phyloP scores from a whole-genome alignment of 129 eudicot genomes.

The Silybum marianum region DNA sequence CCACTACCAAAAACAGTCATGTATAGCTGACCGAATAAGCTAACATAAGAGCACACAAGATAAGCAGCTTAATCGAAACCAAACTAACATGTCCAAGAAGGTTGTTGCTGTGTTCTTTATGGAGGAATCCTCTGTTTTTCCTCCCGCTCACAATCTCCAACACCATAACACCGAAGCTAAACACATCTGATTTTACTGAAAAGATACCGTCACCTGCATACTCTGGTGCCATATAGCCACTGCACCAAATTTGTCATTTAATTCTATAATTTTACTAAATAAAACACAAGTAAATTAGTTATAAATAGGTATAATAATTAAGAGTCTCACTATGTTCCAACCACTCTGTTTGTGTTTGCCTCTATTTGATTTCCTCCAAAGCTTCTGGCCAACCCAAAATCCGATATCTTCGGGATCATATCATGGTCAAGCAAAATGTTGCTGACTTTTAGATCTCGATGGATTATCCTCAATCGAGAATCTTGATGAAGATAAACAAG shows the following conservation, averaged over 20 bases:
- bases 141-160: constrained; percentile 53
- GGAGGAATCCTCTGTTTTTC: constrained; percentile 55
- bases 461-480: constrained; percentile 52
- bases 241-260: constrained; percentile 9
- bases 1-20: no score
- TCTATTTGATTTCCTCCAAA: constrained; percentile 46
- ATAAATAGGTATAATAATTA: no score
- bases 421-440: constrained; percentile 50
- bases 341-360: constrained; percentile 53
- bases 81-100: constrained; percentile 57
- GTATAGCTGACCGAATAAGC: no score
- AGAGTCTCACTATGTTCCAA: constrained; percentile 54
- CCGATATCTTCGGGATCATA: constrained; percentile 57
- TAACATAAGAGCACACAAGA: not conserved
- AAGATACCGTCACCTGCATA: constrained; percentile 59
- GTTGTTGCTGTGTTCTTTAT: constrained; percentile 43
- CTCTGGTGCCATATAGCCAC: constrained; percentile 61
- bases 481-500: constrained; percentile 60
- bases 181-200: constrained; percentile 59
- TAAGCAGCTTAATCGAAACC: not conserved
- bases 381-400: constrained; percentile 55
- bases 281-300: not conserved
- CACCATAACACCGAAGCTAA: constrained; percentile 52
- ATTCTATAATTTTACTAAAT: not conserved
- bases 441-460: constrained; percentile 54